A percentile compares a stretch with the other conserved stretches of the same genome.
phyloP scores from a whole-genome alignment of 139 green algal genomes.

The Pseudopediastrum boryanum region DNA sequence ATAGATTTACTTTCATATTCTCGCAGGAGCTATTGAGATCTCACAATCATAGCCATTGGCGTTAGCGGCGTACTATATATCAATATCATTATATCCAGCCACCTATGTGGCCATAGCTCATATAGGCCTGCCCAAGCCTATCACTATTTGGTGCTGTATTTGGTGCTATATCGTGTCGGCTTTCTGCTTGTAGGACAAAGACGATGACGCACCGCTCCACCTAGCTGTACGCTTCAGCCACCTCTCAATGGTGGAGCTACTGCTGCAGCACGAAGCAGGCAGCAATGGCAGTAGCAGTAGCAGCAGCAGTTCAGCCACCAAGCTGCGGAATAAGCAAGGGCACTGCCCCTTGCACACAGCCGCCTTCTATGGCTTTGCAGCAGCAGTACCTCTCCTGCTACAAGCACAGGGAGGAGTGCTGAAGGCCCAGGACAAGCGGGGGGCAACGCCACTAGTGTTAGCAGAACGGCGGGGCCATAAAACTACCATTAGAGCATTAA shows the following conservation, averaged over 20 bases:
- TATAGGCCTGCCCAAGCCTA: too few species aligned
- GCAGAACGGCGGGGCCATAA: conserved; percentile 48
- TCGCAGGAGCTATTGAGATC: too few species aligned
- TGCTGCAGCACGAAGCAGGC: conserved; percentile 12
- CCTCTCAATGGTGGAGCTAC: conserved; percentile 22
- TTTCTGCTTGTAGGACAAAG: conserved; percentile 58
- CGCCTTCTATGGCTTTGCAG: conserved; percentile 47
- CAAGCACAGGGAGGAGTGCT: conserved; percentile 9
- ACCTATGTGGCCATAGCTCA: too few species aligned
- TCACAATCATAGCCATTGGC: too few species aligned
- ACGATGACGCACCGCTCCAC: conserved; percentile 75
- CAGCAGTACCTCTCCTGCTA: conserved; percentile 36
- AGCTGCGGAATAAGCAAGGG: conserved; percentile 51
- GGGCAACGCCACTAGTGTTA: conserved; percentile 42
- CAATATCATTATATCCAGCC: too few species aligned
- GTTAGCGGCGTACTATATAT: too few species aligned
- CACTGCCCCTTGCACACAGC: conserved; percentile 65
- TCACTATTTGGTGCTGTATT: not conserved
- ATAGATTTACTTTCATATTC: too few species aligned
- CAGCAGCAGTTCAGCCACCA: not conserved
- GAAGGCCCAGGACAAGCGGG: conserved; percentile 45
- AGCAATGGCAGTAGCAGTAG: not conserved
- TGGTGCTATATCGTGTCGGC: not conserved
- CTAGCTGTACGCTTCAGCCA: conserved; percentile 57
- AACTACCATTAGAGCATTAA: conserved; percentile 22